phyloP scores from a whole-genome alignment of 257 asterid species.

The Gynochthodes officinalis region DNA sequence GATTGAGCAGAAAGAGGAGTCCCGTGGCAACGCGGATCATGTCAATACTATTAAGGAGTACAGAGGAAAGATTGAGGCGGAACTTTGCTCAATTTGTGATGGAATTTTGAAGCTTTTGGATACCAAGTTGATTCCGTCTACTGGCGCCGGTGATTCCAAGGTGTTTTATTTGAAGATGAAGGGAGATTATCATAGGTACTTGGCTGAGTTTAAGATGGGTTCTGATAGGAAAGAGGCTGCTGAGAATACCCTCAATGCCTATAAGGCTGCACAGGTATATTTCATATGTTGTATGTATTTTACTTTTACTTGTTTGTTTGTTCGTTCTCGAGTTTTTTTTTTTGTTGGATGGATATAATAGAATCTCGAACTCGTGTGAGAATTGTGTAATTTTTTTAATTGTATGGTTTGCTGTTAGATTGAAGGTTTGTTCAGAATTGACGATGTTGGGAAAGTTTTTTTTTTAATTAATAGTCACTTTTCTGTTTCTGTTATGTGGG shows the following conservation, averaged over 20 bases:
- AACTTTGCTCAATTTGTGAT: conserved; percentile 25
- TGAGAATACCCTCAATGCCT: conserved; percentile 34
- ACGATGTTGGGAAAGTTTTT: background rate
- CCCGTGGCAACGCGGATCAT: conserved; percentile 28
- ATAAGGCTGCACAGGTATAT: conserved; percentile 37
- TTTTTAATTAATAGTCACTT: background rate
- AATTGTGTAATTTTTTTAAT: background rate
- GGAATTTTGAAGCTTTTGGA: conserved; percentile 34
- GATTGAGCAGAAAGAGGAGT: conserved; percentile 40
- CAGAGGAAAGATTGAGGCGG: conserved; percentile 28
- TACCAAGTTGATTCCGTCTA: conserved; percentile 19
- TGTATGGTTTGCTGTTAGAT: background rate
- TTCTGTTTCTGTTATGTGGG: background rate
- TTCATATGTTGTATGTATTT: background rate
- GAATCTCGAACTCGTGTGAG: background rate
- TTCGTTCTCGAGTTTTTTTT: background rate
- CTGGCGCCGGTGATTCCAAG: conserved; percentile 29
- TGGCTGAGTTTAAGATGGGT: conserved; percentile 33
- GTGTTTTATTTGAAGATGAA: conserved; percentile 38
- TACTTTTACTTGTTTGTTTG: background rate
- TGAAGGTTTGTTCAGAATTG: background rate
- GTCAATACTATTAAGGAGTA: conserved; percentile 25
- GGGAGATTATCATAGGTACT: conserved; percentile 36
- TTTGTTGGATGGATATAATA: background rate
- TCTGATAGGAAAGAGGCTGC: conserved; percentile 36